Evolutionary conservation across 1,284 basidiomycete genomes (phyloP).

Genomic region (Cryptococcus sp.): DNA sequence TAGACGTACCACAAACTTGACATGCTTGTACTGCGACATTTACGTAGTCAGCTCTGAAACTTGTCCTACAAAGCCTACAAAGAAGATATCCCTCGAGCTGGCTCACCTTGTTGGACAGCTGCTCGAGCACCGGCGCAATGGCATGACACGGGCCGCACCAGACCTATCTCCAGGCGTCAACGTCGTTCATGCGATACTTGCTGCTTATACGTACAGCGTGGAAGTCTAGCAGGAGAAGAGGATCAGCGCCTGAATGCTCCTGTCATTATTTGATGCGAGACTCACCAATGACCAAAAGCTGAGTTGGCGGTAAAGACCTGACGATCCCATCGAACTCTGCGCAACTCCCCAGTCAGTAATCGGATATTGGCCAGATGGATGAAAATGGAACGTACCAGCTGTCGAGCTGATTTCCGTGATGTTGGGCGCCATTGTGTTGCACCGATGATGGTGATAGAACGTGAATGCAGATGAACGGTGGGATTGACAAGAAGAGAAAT

Average conservation of each 20-base stretch:
- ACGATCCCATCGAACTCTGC: conserved; percentile 47
- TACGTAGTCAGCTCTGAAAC: conserved; percentile 3
- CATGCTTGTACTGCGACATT: conserved; percentile 33
- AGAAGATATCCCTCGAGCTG: too few species aligned
- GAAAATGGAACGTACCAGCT: conserved; percentile 16
- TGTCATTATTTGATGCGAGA: neutral
- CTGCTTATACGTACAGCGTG: conserved; percentile 35
- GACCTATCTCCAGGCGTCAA: conserved; percentile 13
- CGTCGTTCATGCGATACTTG: too few species aligned
- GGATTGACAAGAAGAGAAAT: too few species aligned
- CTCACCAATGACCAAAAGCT: conserved; percentile 42
- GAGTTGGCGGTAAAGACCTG: conserved; percentile 28
- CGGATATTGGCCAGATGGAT: neutral
- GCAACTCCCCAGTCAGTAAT: neutral
- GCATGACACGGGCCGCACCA: conserved; percentile 52
- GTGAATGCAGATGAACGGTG: too few species aligned
- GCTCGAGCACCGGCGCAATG: conserved; percentile 48
- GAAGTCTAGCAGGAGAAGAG: conserved; percentile 33
- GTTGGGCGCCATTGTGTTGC: conserved; percentile 20
- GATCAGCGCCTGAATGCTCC: neutral
- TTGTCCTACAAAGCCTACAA: too few species aligned
- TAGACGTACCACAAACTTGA: conserved; percentile 42
- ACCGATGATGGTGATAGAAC: too few species aligned
- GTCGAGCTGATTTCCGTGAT: conserved; percentile 34
- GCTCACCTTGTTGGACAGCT: conserved; percentile 41